phyloP scores from a whole-genome alignment of 2,329 filamentous ascomycete genomes.

The Fusarium ambrosium region DNA sequence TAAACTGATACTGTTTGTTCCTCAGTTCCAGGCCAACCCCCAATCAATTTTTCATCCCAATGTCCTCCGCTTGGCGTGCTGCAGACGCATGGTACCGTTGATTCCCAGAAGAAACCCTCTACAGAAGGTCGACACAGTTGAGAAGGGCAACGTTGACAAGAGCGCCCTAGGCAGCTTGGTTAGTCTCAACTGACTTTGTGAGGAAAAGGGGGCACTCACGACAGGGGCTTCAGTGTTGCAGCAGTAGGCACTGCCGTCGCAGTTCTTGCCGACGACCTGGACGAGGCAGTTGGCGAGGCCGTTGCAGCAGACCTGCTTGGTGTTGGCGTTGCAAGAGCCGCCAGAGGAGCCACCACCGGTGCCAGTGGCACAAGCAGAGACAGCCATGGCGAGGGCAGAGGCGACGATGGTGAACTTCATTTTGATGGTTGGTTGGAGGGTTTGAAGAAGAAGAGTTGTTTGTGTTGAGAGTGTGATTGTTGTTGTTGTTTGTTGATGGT shows the following conservation, averaged over 20 bases:
- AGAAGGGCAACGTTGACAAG: not conserved
- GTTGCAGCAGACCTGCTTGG: slow-evolving; percentile 12
- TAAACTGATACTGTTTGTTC: not conserved
- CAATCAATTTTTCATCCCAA: not conserved
- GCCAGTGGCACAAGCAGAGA: not conserved
- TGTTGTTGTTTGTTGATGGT: not conserved
- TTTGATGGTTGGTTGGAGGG: not conserved
- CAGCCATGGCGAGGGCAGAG: slow-evolving; percentile 4
- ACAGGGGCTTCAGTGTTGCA: slow-evolving; percentile 2
- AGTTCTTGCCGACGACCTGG: not conserved
- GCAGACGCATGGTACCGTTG: not conserved
- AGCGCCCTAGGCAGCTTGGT: not conserved
- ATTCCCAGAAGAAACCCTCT: not conserved
- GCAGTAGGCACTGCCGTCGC: not conserved
- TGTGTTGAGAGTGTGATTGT: not conserved
- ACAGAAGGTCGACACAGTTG: slow-evolving; percentile 5
- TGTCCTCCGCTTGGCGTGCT: not conserved
- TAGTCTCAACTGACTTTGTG: not conserved
- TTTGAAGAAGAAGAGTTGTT: not conserved
- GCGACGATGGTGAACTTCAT: slow-evolving; percentile 3
- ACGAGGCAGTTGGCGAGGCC: not conserved
- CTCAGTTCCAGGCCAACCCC: not conserved
- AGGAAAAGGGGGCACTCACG: not conserved
- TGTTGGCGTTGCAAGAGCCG: not conserved
- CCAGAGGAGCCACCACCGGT: not conserved